Conservation (phyloP, 2,329 filamentous ascomycete genomes). For the Nemania sp. region DNA sequence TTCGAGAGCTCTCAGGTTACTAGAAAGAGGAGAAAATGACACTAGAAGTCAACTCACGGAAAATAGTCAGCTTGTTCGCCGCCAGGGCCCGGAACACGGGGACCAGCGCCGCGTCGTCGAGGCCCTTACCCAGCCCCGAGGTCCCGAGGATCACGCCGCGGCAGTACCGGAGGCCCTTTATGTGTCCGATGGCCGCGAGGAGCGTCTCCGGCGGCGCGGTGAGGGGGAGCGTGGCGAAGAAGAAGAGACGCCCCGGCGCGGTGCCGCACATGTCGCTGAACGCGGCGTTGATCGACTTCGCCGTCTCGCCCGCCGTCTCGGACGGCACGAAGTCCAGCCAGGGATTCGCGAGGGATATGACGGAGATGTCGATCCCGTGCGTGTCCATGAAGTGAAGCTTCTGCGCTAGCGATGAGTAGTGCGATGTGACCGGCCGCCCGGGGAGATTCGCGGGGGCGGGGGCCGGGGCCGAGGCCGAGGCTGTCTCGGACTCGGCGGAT, state of each 20-base stretch:
- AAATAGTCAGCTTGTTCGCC: conserved; percentile 67
- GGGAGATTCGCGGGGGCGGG: conserved; percentile 61
- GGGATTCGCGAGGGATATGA: conserved; percentile 88
- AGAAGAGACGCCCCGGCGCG: conserved; percentile 72
- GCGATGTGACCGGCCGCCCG: conserved; percentile 79
- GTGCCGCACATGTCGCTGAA: conserved; percentile 72
- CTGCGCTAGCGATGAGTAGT: conserved; percentile 78
- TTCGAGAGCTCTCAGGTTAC: too few relatives aligned
- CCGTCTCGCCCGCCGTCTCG: conserved; percentile 64
- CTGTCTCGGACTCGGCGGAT: conserved; percentile 38
- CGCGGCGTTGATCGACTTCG: conserved; percentile 74
- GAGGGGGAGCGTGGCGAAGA: conserved; percentile 81
- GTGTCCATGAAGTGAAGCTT: conserved; percentile 89
- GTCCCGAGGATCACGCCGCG: conserved; percentile 90
- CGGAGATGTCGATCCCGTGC: conserved; percentile 79
- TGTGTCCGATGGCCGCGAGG: conserved; percentile 65
- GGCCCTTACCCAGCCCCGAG: conserved; percentile 74
- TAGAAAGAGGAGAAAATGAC: too few relatives aligned
- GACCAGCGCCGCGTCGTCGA: conserved; percentile 77
- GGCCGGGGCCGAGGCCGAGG: conserved; percentile 35
- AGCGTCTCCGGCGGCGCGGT: conserved; percentile 67
- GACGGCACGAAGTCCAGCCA: conserved; percentile 84
- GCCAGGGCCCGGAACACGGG: conserved; percentile 74
- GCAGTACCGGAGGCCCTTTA: conserved; percentile 67
- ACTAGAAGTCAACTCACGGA: too few relatives aligned